Evolutionary conservation across 192 early-diverging fungal genomes (phyloP).

Genomic region (Mortierella claussenii): DNA sequence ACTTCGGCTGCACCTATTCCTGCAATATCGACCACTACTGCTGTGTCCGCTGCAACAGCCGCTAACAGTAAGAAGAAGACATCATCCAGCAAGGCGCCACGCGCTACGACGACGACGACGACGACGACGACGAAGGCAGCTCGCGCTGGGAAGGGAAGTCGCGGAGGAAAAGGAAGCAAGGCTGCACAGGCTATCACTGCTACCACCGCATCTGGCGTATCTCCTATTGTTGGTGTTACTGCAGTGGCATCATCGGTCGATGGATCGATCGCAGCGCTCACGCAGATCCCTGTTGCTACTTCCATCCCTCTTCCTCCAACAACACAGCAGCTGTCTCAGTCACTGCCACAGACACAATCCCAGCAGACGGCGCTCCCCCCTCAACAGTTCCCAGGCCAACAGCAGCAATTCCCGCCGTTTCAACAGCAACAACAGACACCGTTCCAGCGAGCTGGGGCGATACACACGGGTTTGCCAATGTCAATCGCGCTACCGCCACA

Average conservation of each 20-base stretch:
- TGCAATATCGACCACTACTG: not conserved
- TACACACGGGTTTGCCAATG: constrained; percentile 16
- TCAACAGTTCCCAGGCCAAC: constrained; percentile 3
- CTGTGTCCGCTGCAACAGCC: not conserved
- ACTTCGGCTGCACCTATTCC: not conserved
- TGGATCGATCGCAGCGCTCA: not conserved
- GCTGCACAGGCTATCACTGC: not conserved
- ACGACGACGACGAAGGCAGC: not conserved
- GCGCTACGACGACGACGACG: not conserved
- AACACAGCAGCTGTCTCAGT: constrained; percentile 1
- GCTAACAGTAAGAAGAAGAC: constrained; percentile 11
- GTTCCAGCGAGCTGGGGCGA: constrained; percentile 4
- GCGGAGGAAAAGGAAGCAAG: constrained; percentile 29
- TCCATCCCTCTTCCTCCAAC: not conserved
- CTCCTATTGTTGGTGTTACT: not conserved
- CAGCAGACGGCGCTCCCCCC: constrained; percentile 5
- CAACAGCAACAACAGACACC: constrained; percentile 2
- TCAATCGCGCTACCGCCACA: constrained; percentile 26
- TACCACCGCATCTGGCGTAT: not conserved
- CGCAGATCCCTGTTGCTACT: not conserved
- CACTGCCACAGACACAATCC: not conserved
- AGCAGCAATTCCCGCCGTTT: constrained; percentile 22
- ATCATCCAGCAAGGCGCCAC: not conserved
- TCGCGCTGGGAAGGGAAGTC: constrained; percentile 23
- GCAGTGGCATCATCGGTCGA: not conserved